phyloP scores from a whole-genome alignment of 1,284 basidiomycete species.

The Hemileia vastatrix region DNA sequence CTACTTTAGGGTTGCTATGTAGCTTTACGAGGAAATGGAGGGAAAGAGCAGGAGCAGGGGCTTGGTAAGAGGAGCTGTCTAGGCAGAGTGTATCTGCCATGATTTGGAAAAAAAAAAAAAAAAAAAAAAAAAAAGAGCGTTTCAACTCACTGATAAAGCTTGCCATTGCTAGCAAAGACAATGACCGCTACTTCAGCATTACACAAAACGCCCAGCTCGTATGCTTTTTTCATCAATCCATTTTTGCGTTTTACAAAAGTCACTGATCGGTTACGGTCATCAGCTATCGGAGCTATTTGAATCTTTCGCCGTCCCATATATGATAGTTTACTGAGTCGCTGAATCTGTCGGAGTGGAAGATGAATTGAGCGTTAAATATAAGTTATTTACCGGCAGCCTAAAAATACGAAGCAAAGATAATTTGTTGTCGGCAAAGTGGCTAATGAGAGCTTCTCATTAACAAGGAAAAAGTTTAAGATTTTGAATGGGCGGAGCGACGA shows the following conservation, averaged over 20 bases:
- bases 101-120: neutral
- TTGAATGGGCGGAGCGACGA: too few relatives aligned
- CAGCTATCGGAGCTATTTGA: constrained; percentile 74
- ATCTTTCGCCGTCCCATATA: constrained; percentile 87
- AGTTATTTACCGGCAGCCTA: too few relatives aligned
- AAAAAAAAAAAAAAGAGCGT: neutral
- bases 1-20: neutral
- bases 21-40: neutral
- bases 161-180: constrained; percentile 56
- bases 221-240: constrained; percentile 80
- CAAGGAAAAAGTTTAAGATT: too few relatives aligned
- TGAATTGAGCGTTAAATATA: too few relatives aligned
- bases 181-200: constrained; percentile 61
- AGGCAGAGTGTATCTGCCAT: neutral
- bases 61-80: neutral
- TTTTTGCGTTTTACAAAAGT: constrained; percentile 87
- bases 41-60: constrained; percentile 50
- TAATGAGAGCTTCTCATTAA: too few relatives aligned
- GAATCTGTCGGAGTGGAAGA: too few relatives aligned
- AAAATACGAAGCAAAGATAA: too few relatives aligned
- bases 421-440: too few relatives aligned
- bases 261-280: constrained; percentile 80
- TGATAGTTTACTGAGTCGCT: too few relatives aligned
- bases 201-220: constrained; percentile 70
- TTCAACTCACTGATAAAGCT: constrained; percentile 50